Base-by-base conservation (phyloP, 2,329 filamentous ascomycete genomes). In the Lecanoromycetidae sp. region DNA sequence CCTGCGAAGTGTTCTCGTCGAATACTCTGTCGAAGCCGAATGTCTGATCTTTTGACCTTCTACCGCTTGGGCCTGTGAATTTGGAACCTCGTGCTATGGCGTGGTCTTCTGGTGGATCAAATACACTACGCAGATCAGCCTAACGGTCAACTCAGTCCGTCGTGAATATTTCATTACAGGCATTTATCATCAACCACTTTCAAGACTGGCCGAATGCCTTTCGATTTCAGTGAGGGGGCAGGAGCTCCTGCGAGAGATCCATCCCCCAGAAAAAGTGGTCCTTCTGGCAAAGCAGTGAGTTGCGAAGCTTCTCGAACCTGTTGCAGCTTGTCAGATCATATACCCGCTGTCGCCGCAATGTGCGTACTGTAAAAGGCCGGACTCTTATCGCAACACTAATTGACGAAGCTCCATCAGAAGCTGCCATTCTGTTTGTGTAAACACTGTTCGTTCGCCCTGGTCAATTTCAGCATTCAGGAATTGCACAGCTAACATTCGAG, bases 1-100 rank as follows among this genome's bases (percentile, higher is more conserved):
- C 82, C 60, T 98, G 91, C 5, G 82, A 81, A 15, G 85, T 85
- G 61, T 90, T 94, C 50, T 96, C 88, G 72, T 98, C 91, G 65
- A 98, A 96, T 54, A 98, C 85, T 48, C 85, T 76, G 66, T 98
- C 91, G 67, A 98, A 98, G 43, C 83, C 88, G 58, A 98, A 98
- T 3, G 91, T 91, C 64, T 95, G 88, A 63, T 98, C 93, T 63
- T 98, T 98, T 59, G 91, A 85, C 57, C 87, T 84, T 66, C 94
- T 96, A 47, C 88, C 87, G 45, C 80, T 77, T 3, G 83, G 81
- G 8, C 94, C 76, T 9, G 93, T 82, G 2, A 83, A 87, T 61
- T 81, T 76, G 25, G 84, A 83, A 64, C 95, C 94, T 56, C 82
- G 83, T 52, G 94, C 87, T 7, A 96, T 80, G 0, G 88, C 85